phyloP scores from a whole-genome alignment of 73 alveolate species.

The Uronychia binucleata region DNA sequence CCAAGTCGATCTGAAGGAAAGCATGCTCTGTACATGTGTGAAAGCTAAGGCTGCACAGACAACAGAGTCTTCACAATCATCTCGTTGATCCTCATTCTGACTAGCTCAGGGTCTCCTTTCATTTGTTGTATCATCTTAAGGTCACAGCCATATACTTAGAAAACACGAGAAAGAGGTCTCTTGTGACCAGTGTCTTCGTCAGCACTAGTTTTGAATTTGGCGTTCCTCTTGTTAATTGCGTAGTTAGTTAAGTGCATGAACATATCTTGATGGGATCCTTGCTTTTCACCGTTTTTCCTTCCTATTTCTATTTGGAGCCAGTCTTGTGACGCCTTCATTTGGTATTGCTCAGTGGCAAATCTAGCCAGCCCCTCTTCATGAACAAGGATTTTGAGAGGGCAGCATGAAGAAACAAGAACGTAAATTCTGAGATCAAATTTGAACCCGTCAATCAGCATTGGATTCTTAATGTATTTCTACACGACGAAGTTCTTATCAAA shows the following conservation, averaged over 20 bases:
- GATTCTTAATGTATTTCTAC: slow-evolving; percentile 72
- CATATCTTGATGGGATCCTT: slow-evolving; percentile 26
- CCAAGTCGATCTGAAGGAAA: background rate
- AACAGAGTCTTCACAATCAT: background rate
- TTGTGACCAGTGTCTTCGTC: background rate
- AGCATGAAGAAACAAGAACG: slow-evolving; percentile 43
- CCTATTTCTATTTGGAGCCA: background rate
- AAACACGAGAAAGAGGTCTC: background rate
- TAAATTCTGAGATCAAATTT: slow-evolving; percentile 86
- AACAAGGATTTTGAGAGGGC: background rate
- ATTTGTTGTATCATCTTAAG: too few relatives aligned
- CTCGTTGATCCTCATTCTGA: background rate
- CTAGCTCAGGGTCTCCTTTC: background rate
- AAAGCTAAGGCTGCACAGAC: background rate
- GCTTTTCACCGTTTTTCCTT: background rate
- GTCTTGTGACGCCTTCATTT: background rate
- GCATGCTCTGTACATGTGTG: background rate
- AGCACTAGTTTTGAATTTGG: background rate
- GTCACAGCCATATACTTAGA: background rate
- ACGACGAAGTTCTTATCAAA: slow-evolving; percentile 50
- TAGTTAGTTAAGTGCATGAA: slow-evolving; percentile 76
- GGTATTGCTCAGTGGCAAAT: background rate
- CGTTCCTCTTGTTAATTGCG: slow-evolving; percentile 72
- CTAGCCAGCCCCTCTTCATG: background rate
- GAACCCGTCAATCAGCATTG: slow-evolving; percentile 84